Evolutionary conservation across 306 rosid genomes (phyloP), one percentile per base, ranked within the genome.

Genomic region (Glycine soja): DNA sequence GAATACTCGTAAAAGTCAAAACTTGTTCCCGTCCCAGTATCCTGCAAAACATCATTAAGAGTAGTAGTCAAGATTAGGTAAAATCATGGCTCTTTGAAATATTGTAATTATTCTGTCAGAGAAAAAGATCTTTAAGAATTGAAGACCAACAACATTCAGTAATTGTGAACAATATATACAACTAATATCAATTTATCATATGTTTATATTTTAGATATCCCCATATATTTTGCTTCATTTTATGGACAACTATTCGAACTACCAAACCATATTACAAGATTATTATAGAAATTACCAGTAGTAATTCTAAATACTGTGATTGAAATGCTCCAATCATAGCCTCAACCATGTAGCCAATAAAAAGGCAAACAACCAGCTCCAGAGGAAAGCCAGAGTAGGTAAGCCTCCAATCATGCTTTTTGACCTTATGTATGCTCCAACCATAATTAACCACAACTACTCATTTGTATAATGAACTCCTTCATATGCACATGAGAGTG

Each of bases 401-500:
- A 66, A 58, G 63, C 46, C 46, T 52, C 53, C 13, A 15, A 70
- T 34, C 62, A 30, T 70, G 52, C 43, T 16, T 58, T 62, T 53
- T 47, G 10, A 79, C 3, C 50, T 13, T 54, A 78, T 5, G 70
- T 15, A 69, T 52, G 62, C 43, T 58, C 48, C 79, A 36, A 76
- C 34, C 58, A 36, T 34, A 34, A 34, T 24, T 24, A 24, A 24
- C 30, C 30, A 24, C 72, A 52, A 76, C 85, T 74, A 87, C 48
- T 83, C 2, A 75, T 88, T 74, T 36, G 72, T 71, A 61, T 34
- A 74, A 15, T 75, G 70, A 59, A 77, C 73, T 56, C 85, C 73
- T 38, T 80, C 89, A 69, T 69, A 86, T 12, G 88, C 87, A 71
- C 85, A 82, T 24, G 90, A 89, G 30, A 93, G 88, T 45, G 83